Base-by-base conservation (phyloP, 2,329 filamentous ascomycete species). In the Colletotrichum brevisporum region DNA sequence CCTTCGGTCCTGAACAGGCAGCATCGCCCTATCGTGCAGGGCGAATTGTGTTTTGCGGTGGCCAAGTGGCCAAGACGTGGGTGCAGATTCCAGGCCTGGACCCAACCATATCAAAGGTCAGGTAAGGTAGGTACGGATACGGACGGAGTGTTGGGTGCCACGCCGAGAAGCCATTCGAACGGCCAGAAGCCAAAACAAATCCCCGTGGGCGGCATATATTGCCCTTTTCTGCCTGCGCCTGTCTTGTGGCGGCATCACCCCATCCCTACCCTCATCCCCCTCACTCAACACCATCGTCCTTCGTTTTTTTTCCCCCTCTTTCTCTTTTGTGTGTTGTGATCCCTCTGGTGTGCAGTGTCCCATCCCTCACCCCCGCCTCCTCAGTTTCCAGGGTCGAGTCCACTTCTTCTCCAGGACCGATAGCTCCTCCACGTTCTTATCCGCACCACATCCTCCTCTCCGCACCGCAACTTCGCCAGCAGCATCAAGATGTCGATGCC, bases 401-500 rank as follows among this genome's bases (percentile, higher is more conserved):
- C 31, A 36, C 63, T 27, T 10, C 50, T 27, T 54, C 45, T 51
- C 43, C 26, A 59, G 55, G 26, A 56, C 21, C 24, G 41, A 47
- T 24, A 27, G 21, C 26, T 27, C 61, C 56, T 48, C 52, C 6
- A 41, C 24, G 13, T 45, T 16, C 24, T 31, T 24, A 4, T n/a
- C 51, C 43, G 10, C 39, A 62, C 16, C 51, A 31, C 9, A 45
- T n/a, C 15, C 5, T n/a, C 24, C 56, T 63, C 39, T 53, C 36
- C 47, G 36, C 27, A 62, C 59, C 16, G 24, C 47, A 24, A 15
- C 54, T 6, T 45, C 36, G 53, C 12, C 61, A 59, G 27, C 67
- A 57, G 26, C 31, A 36, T 54, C 64, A 67, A 61, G 26, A 72
- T 72, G 69, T 67, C 64, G n/a, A 72, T 72, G 71, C 69, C 71